phyloP scores from a whole-genome alignment of 2,329 filamentous ascomycete species.

The Botrytis galanthina region DNA sequence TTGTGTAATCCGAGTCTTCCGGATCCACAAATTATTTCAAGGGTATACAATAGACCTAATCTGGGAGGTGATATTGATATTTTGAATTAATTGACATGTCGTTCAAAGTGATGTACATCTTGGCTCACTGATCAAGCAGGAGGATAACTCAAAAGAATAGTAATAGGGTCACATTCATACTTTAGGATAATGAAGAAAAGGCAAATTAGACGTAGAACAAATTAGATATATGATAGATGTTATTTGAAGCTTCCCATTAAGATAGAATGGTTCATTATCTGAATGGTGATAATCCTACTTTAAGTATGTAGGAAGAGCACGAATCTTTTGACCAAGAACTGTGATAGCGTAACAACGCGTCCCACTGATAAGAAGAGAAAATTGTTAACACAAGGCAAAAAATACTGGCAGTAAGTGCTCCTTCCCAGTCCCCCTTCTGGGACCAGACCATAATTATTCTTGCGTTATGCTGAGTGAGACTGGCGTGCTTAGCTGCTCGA shows the following conservation, averaged over 20 bases:
- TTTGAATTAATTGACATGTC: not conserved
- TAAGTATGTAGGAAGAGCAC: conserved; percentile 3
- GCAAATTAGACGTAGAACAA: not conserved
- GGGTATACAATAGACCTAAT: not conserved
- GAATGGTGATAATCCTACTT: conserved; percentile 8
- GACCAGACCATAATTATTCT: not conserved
- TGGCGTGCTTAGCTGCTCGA: not conserved
- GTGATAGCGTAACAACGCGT: not conserved
- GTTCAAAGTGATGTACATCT: not conserved
- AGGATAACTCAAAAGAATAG: not conserved
- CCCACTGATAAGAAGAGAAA: conserved; percentile 18
- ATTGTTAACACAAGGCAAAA: not conserved
- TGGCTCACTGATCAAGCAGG: not conserved
- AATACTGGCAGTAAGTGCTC: not conserved
- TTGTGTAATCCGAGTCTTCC: not conserved
- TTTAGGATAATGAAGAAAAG: not conserved
- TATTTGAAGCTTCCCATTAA: not conserved
- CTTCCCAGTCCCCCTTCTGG: not conserved
- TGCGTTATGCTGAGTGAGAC: not conserved
- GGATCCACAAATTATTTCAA: not conserved
- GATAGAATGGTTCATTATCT: not conserved
- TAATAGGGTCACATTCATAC: not conserved
- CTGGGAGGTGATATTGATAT: not conserved
- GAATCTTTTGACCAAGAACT: not conserved
- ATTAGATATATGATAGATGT: not conserved